These are phyloP conservation scores for Gossypium longicalyx DNA, from an alignment of 345 rosid genomes.

Conservation along the genomic window DNA sequence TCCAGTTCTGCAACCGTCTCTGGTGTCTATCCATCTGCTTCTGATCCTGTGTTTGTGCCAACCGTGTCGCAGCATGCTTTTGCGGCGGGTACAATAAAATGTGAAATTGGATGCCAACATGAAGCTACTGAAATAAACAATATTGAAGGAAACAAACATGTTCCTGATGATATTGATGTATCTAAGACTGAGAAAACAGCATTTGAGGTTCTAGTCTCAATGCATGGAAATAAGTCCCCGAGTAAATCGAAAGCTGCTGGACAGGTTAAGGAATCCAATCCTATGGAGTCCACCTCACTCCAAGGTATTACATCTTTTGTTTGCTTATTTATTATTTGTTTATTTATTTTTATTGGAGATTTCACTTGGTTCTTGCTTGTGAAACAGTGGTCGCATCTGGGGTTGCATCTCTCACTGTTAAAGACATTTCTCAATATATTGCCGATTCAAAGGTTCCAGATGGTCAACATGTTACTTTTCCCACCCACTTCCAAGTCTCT, in stretches of 20 bases:
- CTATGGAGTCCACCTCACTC: conserved; percentile 27
- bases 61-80: conserved; percentile 23
- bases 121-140: conserved; percentile 34
- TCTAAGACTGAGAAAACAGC: conserved; percentile 21
- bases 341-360: neutral
- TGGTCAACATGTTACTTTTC: conserved; percentile 71
- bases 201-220: conserved; percentile 6
- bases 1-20: conserved; percentile 25
- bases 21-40: conserved; percentile 35
- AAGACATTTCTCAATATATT: conserved; percentile 33
- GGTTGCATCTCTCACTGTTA: conserved; percentile 25
- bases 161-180: conserved; percentile 6
- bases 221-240: conserved; percentile 16
- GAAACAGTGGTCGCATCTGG: conserved; percentile 33
- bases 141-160: conserved; percentile 26
- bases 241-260: conserved; percentile 26
- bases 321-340: neutral
- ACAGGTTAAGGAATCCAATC: conserved; percentile 30
- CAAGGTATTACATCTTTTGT: conserved; percentile 34
- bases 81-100: conserved; percentile 25
- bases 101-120: conserved; percentile 25
- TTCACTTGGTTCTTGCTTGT: conserved; percentile 17
- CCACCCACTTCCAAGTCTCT: conserved; percentile 67
- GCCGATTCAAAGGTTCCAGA: conserved; percentile 33
- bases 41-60: conserved; percentile 39